These are phyloP conservation scores for Ilyonectria sp. DNA, from an alignment of 2,329 filamentous ascomycete genomes.

Conservation along the genomic window DNA sequence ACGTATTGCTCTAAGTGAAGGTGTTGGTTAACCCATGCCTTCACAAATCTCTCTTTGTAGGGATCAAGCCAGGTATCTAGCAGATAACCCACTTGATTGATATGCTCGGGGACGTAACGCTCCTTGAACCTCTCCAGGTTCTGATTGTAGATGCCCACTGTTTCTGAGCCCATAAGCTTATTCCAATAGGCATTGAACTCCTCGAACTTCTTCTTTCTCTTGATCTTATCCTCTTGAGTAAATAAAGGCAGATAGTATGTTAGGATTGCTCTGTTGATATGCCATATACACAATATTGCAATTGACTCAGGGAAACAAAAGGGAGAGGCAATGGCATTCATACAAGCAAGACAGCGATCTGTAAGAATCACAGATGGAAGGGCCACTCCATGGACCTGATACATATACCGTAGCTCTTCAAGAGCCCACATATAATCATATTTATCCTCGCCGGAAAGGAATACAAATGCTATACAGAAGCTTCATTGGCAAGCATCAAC, in stretches of 20 bases:
- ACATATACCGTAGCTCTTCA: conserved; percentile 34
- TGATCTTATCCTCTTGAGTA: not conserved
- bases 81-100: conserved; percentile 32
- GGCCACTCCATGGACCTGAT: conserved; percentile 22
- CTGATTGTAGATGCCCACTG: too few species aligned
- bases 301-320: not conserved
- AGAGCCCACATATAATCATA: conserved; percentile 43
- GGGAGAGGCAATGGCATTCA: not conserved
- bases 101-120: not conserved
- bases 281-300: conserved; percentile 13
- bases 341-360: conserved; percentile 22
- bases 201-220: conserved; percentile 23
- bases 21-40: conserved; percentile 38
- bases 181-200: conserved; percentile 41
- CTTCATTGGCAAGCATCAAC: conserved; percentile 38
- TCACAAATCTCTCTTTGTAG: conserved; percentile 41
- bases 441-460: not conserved
- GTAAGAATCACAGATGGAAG: conserved; percentile 27
- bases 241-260: not conserved
- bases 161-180: conserved; percentile 30
- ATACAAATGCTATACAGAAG: conserved; percentile 43
- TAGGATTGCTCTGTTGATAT: not conserved
- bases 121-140: too few species aligned
- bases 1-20: not conserved
- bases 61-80: conserved; percentile 29